Conservation (phyloP, 352 stramenopile species). For the Globisporangium uncinulatum region DNA sequence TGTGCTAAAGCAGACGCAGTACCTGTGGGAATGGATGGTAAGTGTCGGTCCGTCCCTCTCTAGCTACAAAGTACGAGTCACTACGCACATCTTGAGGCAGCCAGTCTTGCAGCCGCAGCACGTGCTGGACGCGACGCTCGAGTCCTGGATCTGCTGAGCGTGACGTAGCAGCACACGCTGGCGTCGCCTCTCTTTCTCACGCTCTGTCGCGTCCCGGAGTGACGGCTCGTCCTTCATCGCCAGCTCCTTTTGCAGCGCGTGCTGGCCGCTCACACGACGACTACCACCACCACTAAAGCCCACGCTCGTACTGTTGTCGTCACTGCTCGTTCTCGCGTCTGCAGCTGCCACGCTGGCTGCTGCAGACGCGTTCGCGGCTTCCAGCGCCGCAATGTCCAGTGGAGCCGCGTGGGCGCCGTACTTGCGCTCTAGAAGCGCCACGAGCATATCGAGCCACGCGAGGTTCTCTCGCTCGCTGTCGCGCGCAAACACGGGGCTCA, state of each 20-base stretch:
- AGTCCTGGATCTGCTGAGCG: constrained; percentile 66
- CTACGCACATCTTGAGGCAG: constrained; percentile 68
- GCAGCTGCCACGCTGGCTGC: constrained; percentile 3
- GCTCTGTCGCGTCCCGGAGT: not conserved
- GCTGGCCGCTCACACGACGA: constrained; percentile 6
- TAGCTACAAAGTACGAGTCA: not conserved
- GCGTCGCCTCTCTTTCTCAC: constrained; percentile 32
- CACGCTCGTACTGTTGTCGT: not conserved
- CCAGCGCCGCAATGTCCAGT: constrained; percentile 34
- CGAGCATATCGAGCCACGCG: constrained; percentile 83
- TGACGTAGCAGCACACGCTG: constrained; percentile 42
- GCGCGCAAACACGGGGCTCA: constrained; percentile 1
- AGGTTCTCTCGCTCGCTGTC: constrained; percentile 48
- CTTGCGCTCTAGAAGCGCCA: constrained; percentile 61
- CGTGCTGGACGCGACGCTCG: constrained; percentile 62
- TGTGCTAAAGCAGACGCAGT: constrained; percentile 81
- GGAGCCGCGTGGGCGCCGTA: constrained; percentile 34
- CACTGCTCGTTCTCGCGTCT: constrained; percentile 19
- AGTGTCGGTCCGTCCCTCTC: no score
- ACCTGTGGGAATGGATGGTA: constrained; percentile 22
- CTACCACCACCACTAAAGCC: not conserved
- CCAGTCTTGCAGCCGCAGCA: constrained; percentile 83
- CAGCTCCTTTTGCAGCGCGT: not conserved
- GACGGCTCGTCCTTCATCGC: not conserved
- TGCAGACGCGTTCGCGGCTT: constrained; percentile 33